Base-by-base conservation (phyloP, 2,329 filamentous ascomycete genomes). In the Aphanoascus verrucosus region DNA sequence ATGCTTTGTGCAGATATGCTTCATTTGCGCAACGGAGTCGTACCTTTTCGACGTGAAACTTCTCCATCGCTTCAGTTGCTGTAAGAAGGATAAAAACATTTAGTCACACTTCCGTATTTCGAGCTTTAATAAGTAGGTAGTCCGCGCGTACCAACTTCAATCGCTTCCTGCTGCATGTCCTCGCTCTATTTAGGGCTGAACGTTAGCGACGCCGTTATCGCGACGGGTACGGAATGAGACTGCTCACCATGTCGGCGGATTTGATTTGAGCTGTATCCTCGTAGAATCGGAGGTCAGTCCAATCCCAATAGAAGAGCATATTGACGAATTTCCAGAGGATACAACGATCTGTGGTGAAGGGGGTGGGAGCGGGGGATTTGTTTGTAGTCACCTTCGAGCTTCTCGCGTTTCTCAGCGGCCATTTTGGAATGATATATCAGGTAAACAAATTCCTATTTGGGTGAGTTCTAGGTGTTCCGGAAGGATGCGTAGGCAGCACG, bases 111-210 rank as follows among this genome's bases (percentile, higher is more conserved):
- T 23, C 20, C 28, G 20, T 14, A 8, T 28, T n/a, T n/a, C 15
- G 23, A 23, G 7, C 9, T 46, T 20, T 15, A 35, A 19, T 15
- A 20, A 19, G 23, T 19, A n/a, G 23, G 8, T 31, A 20, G 31
- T 34, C 45, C 45, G 50, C 89, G 62, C 48, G 34, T 83, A 96
- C 91, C 89, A 68, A 96, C 86, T 81, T 96, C 88, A 65, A 98
- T 87, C 45, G 85, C 88, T 73, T 97, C 91, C 65, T 87, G 82
- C 67, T 96, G 89, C 93, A 98, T 95, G 64, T 96, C 90, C 56
- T 97, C 91, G 64, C 85, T 91, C 93, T 97, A 67, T 62, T 43
- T 48, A 35, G 47, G 53, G 57, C 61, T 41, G 57, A 60, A 61
- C 54, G 52, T 57, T 51, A 53, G 52, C 53, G 40, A 40, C 65